These are phyloP conservation scores for Leishmania lainsoni DNA, from an alignment of 208 protist genomes.

Conservation along the genomic window DNA sequence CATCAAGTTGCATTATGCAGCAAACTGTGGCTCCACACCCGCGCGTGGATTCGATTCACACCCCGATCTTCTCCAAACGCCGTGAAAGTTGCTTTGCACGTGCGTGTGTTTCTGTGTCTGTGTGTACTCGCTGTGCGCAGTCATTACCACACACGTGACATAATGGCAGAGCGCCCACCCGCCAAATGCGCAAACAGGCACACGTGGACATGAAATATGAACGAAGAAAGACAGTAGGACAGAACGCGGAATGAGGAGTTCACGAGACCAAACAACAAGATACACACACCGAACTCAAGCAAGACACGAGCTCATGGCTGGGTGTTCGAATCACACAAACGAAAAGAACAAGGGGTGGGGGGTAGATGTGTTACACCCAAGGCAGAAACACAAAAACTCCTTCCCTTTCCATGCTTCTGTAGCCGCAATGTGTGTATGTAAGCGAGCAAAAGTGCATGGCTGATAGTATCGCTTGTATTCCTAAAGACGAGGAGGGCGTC, in stretches of 20 bases:
- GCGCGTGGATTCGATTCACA: neutral
- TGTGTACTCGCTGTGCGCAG: neutral
- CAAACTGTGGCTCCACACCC: neutral
- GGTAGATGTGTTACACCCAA: neutral
- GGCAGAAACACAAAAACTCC: neutral
- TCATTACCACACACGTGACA: neutral
- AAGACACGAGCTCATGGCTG: neutral
- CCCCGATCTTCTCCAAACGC: neutral
- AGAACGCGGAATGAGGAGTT: neutral
- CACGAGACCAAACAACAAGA: neutral
- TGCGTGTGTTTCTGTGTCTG: neutral
- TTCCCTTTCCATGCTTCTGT: neutral
- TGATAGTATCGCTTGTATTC: neutral
- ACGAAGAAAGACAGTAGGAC: neutral
- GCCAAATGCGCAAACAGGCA: neutral
- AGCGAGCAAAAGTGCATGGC: neutral
- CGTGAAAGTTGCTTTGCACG: neutral
- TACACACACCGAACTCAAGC: neutral
- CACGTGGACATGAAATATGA: neutral
- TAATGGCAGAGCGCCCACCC: neutral
- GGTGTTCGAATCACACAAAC: neutral
- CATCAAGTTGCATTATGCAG: constrained; percentile 4
- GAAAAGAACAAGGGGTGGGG: neutral
- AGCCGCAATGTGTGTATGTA: neutral
- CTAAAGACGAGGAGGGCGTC: neutral